Conservation (phyloP, 2,329 filamentous ascomycete species). For the Cladosporium sp. region DNA sequence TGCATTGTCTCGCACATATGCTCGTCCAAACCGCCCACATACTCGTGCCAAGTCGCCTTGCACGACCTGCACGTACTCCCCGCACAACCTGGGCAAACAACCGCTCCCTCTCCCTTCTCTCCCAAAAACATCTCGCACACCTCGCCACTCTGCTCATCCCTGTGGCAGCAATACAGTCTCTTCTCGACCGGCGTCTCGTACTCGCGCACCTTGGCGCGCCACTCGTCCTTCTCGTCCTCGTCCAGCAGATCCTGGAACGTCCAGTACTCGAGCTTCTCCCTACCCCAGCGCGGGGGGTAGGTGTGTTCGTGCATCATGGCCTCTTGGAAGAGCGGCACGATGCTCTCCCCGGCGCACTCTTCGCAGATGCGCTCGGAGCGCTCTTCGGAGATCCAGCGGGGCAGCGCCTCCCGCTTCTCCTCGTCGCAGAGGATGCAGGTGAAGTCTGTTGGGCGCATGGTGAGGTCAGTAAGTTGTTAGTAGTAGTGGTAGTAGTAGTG, state of each 20-base stretch:
- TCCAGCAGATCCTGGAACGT: not conserved
- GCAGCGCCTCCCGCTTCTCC: not conserved
- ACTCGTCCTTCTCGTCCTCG: not conserved
- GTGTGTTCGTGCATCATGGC: slow-evolving; percentile 15
- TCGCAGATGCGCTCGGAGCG: slow-evolving; percentile 8
- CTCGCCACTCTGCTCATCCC: not conserved
- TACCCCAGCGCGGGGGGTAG: slow-evolving; percentile 7
- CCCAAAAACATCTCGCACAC: slow-evolving; percentile 1
- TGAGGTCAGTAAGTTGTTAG: no score
- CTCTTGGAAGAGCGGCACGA: slow-evolving; percentile 3
- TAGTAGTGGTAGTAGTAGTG: no score
- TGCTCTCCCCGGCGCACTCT: slow-evolving; percentile 6
- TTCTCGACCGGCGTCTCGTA: slow-evolving; percentile 7
- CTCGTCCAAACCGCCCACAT: not conserved
- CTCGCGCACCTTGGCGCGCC: slow-evolving; percentile 1
- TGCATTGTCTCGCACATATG: not conserved
- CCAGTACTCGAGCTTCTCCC: not conserved
- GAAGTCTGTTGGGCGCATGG: not conserved
- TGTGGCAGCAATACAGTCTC: slow-evolving; percentile 12
- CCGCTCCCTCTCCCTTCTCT: not conserved
- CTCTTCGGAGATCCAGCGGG: not conserved
- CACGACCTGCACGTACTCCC: not conserved
- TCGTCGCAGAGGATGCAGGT: not conserved
- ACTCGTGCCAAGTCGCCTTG: not conserved
- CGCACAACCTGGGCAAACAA: not conserved